phyloP scores from a whole-genome alignment of 2,329 filamentous ascomycete genomes.

The Coleophoma crateriformis region DNA sequence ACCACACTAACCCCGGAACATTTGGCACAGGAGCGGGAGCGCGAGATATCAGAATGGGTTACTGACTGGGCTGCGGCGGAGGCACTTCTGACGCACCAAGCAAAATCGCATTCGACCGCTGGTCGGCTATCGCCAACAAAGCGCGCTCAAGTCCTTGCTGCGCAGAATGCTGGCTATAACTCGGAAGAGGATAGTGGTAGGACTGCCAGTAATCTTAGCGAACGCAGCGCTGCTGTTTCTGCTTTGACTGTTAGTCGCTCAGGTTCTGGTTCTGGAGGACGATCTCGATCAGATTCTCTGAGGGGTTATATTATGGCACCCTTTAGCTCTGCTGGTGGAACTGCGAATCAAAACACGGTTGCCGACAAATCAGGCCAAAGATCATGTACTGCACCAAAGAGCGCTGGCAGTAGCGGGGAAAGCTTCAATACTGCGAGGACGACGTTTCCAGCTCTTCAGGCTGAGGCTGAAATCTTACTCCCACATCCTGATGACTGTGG shows the following conservation, averaged over 20 bases:
- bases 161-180: slow-evolving; percentile 15
- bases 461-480: slow-evolving; percentile 22
- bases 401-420: slow-evolving; percentile 16
- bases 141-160: slow-evolving; percentile 20
- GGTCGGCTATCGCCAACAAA: slow-evolving; percentile 25
- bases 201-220: slow-evolving; percentile 27
- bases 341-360: slow-evolving; percentile 10
- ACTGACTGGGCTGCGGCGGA: slow-evolving; percentile 29
- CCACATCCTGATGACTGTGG: slow-evolving; percentile 16
- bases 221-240: slow-evolving; percentile 20
- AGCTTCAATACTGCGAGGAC: slow-evolving; percentile 25
- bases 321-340: slow-evolving; percentile 14
- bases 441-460: slow-evolving; percentile 20
- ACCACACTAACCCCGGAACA: slow-evolving; percentile 15
- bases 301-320: slow-evolving; percentile 24
- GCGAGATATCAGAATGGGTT: slow-evolving; percentile 29
- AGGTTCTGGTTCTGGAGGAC: slow-evolving; percentile 19
- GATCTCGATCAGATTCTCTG: slow-evolving; percentile 21
- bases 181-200: slow-evolving; percentile 24
- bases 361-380: slow-evolving; percentile 11
- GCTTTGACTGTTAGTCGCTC: slow-evolving; percentile 17
- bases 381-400: slow-evolving; percentile 10
- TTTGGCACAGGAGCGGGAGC: slow-evolving; percentile 20
- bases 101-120: slow-evolving; percentile 18
- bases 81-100: slow-evolving; percentile 22